Evolutionary conservation across 371 early-diverging fungal species (phyloP).

Genomic region (Blyttiomyces sp.): DNA sequence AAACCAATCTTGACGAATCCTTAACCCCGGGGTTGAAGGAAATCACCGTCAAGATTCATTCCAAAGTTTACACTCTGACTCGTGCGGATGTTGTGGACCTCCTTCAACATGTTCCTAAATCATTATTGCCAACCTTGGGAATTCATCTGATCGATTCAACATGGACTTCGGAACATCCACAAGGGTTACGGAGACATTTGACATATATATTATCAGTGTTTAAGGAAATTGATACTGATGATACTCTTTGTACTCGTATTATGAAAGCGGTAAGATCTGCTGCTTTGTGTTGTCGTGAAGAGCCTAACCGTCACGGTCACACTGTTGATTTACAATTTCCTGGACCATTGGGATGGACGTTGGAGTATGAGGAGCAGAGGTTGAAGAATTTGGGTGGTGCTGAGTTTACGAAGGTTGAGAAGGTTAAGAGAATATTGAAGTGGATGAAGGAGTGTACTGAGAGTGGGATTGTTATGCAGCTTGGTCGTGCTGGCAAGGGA

Average conservation of each 20-base stretch:
- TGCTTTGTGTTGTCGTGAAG: background rate
- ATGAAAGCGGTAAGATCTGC: background rate
- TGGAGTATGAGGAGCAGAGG: constrained; percentile 2
- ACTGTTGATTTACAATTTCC: constrained; percentile 5
- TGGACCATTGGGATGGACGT: constrained; percentile 11
- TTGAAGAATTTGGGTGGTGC: background rate
- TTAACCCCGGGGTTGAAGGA: background rate
- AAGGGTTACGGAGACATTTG: background rate
- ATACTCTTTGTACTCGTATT: background rate
- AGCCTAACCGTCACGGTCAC: constrained; percentile 17
- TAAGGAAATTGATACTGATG: background rate
- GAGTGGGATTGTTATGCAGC: too few relatives aligned
- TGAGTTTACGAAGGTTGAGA: background rate
- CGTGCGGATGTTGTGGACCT: constrained; percentile 9
- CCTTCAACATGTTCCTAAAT: background rate
- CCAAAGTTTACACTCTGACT: background rate
- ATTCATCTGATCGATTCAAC: background rate
- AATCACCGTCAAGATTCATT: background rate
- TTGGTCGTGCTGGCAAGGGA: too few relatives aligned
- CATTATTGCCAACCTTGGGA: background rate
- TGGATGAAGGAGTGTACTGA: background rate
- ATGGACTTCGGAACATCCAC: constrained; percentile 9
- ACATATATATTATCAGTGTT: background rate
- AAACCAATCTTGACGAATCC: background rate
- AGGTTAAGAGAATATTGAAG: background rate